phyloP scores from a whole-genome alignment of 495 filamentous ascomycete species.

The Opeltia flavorubescens region DNA sequence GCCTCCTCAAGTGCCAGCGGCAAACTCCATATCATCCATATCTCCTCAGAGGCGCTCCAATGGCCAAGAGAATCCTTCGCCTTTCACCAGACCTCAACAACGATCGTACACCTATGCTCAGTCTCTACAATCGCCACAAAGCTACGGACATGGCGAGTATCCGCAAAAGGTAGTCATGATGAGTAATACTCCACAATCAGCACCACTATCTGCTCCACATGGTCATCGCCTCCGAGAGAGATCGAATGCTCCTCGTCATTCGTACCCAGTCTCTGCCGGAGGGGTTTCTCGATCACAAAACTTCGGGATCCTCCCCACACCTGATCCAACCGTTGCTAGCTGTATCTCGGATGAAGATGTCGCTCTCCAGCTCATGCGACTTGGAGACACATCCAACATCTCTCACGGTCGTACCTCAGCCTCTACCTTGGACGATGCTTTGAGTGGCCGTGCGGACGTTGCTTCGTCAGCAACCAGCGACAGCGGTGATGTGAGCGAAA shows the following conservation, averaged over 20 bases:
- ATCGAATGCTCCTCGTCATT: conserved; percentile 17
- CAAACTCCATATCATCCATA: conserved; percentile 78
- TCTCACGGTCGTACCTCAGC: conserved; percentile 81
- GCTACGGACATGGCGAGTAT: conserved; percentile 43
- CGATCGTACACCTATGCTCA: conserved; percentile 59
- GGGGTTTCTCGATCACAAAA: conserved; percentile 27
- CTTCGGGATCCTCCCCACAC: conserved; percentile 67
- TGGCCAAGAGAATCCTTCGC: conserved; percentile 45
- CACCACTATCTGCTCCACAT: conserved; percentile 42
- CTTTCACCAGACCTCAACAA: conserved; percentile 56
- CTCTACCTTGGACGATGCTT: conserved; percentile 85
- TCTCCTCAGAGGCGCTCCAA: conserved; percentile 73
- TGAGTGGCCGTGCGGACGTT: conserved; percentile 74
- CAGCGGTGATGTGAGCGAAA: conserved; percentile 62
- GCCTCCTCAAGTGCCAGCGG: conserved; percentile 79
- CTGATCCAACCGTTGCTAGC: conserved; percentile 85
- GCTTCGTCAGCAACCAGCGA: conserved; percentile 75
- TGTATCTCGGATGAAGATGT: conserved; percentile 97
- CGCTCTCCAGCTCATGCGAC: conserved; percentile 84
- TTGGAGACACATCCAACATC: conserved; percentile 83
- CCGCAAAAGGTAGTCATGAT: conserved; percentile 27
- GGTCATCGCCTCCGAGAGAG: conserved; percentile 55
- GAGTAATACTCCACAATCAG: conserved; percentile 31
- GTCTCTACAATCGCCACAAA: conserved; percentile 65
- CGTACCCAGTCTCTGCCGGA: conserved; percentile 21